These are phyloP conservation scores for Claviceps citrina DNA, from an alignment of 2,329 filamentous ascomycete species.

Conservation along the genomic window DNA sequence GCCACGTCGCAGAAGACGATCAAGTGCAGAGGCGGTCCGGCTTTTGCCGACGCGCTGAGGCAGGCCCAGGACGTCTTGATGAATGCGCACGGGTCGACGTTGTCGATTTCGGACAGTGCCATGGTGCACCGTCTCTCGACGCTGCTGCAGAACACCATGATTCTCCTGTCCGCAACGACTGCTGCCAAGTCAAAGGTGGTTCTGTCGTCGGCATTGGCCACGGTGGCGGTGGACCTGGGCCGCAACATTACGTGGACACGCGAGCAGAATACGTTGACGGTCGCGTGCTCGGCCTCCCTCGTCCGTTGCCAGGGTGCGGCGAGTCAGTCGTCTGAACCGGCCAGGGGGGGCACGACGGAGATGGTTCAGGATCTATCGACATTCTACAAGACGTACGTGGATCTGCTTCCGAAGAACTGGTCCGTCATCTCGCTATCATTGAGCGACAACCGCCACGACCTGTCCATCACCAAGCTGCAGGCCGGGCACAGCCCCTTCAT, in stretches of 20 bases:
- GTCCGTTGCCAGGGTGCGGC: constrained; percentile 21
- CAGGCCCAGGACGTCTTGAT: constrained; percentile 51
- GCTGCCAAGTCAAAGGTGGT: constrained; percentile 29
- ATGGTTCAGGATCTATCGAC: constrained; percentile 37
- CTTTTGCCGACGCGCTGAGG: constrained; percentile 44
- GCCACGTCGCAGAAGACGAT: constrained; percentile 12
- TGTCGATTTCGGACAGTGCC: constrained; percentile 38
- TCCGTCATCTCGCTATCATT: constrained; percentile 73
- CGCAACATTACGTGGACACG: constrained; percentile 53
- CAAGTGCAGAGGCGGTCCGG: constrained; percentile 17
- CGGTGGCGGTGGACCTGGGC: constrained; percentile 51
- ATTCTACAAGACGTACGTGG: constrained; percentile 69
- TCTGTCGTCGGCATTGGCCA: constrained; percentile 40
- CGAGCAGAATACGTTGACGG: constrained; percentile 38
- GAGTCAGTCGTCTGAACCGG: not conserved
- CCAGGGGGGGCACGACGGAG: constrained; percentile 19
- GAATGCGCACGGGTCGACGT: constrained; percentile 44
- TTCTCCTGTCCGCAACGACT: constrained; percentile 48
- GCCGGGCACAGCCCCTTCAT: constrained; percentile 66
- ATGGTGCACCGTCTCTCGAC: constrained; percentile 48
- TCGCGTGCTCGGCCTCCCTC: not conserved
- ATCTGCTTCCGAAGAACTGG: constrained; percentile 73
- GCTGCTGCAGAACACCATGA: constrained; percentile 48
- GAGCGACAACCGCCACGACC: constrained; percentile 66
- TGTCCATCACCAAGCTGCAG: constrained; percentile 78